A percentile compares a stretch with the other conserved stretches of the same genome.
Evolutionary conservation across 2,329 filamentous ascomycete species (phyloP).

Genomic region (Exophiala sideris): DNA sequence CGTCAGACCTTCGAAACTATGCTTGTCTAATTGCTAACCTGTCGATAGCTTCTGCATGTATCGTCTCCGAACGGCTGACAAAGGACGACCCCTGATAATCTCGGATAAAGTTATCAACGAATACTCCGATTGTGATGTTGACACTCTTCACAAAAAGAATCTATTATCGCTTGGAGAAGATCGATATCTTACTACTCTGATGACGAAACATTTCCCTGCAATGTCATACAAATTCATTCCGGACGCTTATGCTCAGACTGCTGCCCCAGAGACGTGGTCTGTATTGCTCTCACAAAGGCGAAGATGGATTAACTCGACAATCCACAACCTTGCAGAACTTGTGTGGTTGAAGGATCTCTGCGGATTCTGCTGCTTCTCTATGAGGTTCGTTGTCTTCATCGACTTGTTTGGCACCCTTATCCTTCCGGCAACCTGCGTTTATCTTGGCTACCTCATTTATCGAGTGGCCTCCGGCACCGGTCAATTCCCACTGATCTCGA

Average conservation of each 20-base stretch:
- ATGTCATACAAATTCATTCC: constrained; percentile 97
- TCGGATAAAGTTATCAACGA: constrained; percentile 82
- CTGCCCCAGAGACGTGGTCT: constrained; percentile 89
- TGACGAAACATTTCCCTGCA: constrained; percentile 94
- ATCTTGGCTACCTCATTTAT: constrained; percentile 86
- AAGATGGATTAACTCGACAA: constrained; percentile 98
- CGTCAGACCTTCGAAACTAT: constrained; percentile 39
- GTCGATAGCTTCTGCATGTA: constrained; percentile 92
- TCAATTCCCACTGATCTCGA: constrained; percentile 79
- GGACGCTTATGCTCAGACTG: constrained; percentile 88
- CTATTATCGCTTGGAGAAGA: constrained; percentile 90
- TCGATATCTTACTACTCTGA: constrained; percentile 93
- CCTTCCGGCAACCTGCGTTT: constrained; percentile 81
- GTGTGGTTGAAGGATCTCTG: constrained; percentile 90
- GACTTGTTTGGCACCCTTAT: constrained; percentile 92
- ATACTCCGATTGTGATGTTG: constrained; percentile 83
- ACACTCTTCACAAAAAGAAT: constrained; percentile 95
- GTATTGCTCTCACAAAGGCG: constrained; percentile 95
- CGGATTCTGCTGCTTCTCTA: constrained; percentile 97
- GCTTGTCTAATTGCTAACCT: constrained; percentile 36
- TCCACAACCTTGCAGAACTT: constrained; percentile 92
- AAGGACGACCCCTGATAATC: constrained; percentile 91
- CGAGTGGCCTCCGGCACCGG: constrained; percentile 64
- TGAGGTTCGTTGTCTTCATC: constrained; percentile 94
- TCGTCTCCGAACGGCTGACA: constrained; percentile 86